Evolutionary conservation across 345 rosid species (phyloP).

Genomic region (Odontarrhena argentea): DNA sequence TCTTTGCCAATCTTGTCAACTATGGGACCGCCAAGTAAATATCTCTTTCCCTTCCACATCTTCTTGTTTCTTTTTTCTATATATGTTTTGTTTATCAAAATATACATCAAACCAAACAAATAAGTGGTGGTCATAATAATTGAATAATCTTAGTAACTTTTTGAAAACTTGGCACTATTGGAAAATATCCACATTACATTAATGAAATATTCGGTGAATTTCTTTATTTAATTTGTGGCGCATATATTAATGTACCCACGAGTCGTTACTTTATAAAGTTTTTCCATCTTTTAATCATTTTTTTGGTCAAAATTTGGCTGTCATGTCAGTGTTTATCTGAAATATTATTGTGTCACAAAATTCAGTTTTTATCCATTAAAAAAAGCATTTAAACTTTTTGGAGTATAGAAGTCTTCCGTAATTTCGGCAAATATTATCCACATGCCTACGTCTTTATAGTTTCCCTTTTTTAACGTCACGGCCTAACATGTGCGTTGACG

Average conservation of each 20-base stretch:
- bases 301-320: no score
- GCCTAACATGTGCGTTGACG: constrained; percentile 19
- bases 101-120: constrained; percentile 7
- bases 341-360: no score
- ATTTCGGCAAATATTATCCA: constrained; percentile 35
- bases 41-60: background rate
- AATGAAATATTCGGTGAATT: no score
- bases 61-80: background rate
- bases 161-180: background rate
- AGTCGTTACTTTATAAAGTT: no score
- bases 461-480: constrained; percentile 14
- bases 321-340: no score
- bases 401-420: constrained; percentile 16
- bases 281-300: no score
- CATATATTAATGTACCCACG: no score
- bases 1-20: constrained; percentile 88
- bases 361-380: no score
- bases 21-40: constrained; percentile 89
- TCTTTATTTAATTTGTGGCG: no score
- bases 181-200: constrained; percentile 5
- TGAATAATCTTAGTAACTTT: background rate
- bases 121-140: constrained; percentile 1
- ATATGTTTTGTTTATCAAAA: background rate
- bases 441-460: constrained; percentile 24
- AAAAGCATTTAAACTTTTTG: background rate